These are phyloP conservation scores for Apiotrichum porosum DNA, from an alignment of 1,284 basidiomycete genomes.

Conservation along the genomic window DNA sequence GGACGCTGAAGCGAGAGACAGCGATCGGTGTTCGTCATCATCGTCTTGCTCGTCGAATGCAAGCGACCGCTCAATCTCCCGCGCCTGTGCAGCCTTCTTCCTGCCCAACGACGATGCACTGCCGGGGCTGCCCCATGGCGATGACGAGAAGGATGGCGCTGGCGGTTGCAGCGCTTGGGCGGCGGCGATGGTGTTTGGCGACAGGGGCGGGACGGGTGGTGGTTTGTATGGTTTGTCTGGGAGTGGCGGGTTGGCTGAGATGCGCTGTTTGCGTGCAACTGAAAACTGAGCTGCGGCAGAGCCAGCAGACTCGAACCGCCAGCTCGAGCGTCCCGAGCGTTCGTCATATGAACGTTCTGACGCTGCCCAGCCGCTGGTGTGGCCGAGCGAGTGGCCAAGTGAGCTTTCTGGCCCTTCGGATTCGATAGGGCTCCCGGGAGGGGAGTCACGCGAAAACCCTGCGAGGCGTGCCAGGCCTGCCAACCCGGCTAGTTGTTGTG, in stretches of 20 bases:
- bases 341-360: too few species aligned
- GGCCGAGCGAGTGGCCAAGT: too few species aligned
- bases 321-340: slow-evolving; percentile 1
- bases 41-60: background rate
- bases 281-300: background rate
- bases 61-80: background rate
- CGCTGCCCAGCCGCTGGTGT: too few species aligned
- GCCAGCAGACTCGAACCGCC: slow-evolving; percentile 4
- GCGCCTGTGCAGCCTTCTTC: background rate
- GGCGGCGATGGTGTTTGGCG: slow-evolving; percentile 1
- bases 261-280: slow-evolving; percentile 9
- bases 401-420: background rate
- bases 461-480: too few species aligned
- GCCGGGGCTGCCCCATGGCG: too few species aligned
- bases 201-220: slow-evolving; percentile 5
- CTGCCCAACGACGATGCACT: background rate
- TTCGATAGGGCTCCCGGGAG: background rate
- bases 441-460: background rate
- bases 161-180: background rate
- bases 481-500: background rate
- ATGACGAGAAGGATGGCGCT: too few species aligned
- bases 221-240: slow-evolving; percentile 7
- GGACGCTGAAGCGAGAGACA: too few species aligned
- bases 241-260: slow-evolving; percentile 4
- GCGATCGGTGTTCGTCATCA: too few species aligned